Evolutionary conservation across 179 eudicot genomes (phyloP), one percentile per base, ranked within the genome.

Genomic region (Patellifolia procumbens): DNA sequence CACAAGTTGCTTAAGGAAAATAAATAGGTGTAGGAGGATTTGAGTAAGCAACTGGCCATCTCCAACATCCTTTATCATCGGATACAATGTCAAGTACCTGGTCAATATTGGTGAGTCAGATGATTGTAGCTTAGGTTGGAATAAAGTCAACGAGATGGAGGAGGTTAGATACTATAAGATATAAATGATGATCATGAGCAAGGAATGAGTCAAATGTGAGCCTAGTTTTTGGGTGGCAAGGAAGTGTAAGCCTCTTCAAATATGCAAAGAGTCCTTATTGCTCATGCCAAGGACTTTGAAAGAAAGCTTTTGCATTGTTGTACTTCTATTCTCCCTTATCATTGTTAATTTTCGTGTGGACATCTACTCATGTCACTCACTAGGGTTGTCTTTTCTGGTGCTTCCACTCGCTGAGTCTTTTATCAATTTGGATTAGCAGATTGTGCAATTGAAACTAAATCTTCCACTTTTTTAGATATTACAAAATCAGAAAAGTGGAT

Each of bases 401-500:
- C n/a, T 22, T 45, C 55, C 34, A 31, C 55, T 48, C 28, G n/a
- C n/a, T n/a, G n/a, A 64, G 39, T 61, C 48, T 20, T 62, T 34
- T 75, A 55, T 62, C 22, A 39, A 72, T 15, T n/a, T 56, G 34
- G 34, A 32, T 60, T 52, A 42, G 55, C 75, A 32, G 53, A 22
- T 60, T 42, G 60, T 32, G 72, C 8, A 68, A 70, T 24, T 65
- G 66, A 49, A 61, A 72, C 73, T 62, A 17, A 51, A 35, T 72
- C 55, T 66, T 43, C 43, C 74, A 73, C 75, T 52, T 61, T 65
- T 34, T 65, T 72, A 43, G 31, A 19, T 59, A 80, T 77, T 73
- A 75, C 91, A 95, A 98, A 82, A 93, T 98, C 37, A 91, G 83
- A 82, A 87, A 86, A 79, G 99, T 81, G 65, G 99, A 95, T 86